A percentile compares a stretch with the other conserved stretches of the same genome.
Evolutionary conservation across 352 stramenopile species (phyloP).

Genomic region (Poterioochromonas sp.): DNA sequence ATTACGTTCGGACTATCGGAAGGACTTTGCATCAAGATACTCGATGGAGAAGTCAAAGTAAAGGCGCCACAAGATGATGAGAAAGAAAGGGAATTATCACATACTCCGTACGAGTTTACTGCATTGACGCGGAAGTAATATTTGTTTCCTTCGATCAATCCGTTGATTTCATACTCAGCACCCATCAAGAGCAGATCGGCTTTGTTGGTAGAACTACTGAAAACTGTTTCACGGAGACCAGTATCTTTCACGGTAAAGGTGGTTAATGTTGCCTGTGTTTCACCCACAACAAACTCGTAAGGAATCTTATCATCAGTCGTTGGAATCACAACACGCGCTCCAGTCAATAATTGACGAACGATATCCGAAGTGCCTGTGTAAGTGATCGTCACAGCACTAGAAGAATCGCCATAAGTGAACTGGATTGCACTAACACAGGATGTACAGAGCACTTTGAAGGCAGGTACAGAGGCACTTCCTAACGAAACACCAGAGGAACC

Average conservation of each 20-base stretch:
- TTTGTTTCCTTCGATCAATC: slow-evolving; percentile 57
- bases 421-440: slow-evolving; percentile 37
- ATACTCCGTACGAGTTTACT: slow-evolving; percentile 56
- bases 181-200: slow-evolving; percentile 51
- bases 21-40: slow-evolving; percentile 40
- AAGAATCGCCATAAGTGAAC: slow-evolving; percentile 19
- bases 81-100: neutral
- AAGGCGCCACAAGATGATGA: slow-evolving; percentile 46
- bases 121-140: slow-evolving; percentile 86
- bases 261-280: neutral
- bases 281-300: slow-evolving; percentile 34
- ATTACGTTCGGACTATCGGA: slow-evolving; percentile 42
- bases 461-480: neutral
- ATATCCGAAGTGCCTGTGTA: slow-evolving; percentile 17
- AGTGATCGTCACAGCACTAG: neutral
- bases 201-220: slow-evolving; percentile 43
- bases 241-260: neutral
- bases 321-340: slow-evolving; percentile 25
- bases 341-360: slow-evolving; percentile 15
- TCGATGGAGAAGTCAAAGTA: slow-evolving; percentile 43
- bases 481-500: slow-evolving; percentile 47
- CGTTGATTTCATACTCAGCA: slow-evolving; percentile 58
- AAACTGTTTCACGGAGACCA: slow-evolving; percentile 43
- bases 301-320: slow-evolving; percentile 34
- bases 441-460: slow-evolving; percentile 21